Conservation (phyloP, 2,329 filamentous ascomycete species). For the Fusarium sp. region DNA sequence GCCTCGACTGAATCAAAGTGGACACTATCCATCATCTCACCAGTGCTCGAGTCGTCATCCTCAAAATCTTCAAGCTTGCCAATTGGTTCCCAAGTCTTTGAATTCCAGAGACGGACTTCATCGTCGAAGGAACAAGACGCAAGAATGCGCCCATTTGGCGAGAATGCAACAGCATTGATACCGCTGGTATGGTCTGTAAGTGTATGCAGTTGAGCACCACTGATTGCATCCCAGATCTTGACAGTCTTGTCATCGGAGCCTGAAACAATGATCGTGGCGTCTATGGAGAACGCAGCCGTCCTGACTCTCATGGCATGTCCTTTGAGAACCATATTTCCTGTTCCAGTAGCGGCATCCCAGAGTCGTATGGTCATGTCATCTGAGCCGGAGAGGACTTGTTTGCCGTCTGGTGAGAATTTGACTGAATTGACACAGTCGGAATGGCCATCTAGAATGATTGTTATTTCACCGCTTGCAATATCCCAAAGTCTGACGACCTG, state of each 20-base stretch:
- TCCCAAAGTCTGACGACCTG: not conserved
- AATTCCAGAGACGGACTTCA: not conserved
- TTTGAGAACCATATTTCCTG: not conserved
- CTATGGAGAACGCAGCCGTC: not conserved
- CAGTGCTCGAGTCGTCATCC: not conserved
- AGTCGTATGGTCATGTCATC: constrained; percentile 1
- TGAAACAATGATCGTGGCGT: not conserved
- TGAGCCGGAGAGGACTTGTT: not conserved
- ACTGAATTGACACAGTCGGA: not conserved
- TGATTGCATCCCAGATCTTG: not conserved
- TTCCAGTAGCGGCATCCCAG: not conserved
- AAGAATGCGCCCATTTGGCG: not conserved
- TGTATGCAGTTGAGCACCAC: not conserved
- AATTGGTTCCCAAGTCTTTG: not conserved
- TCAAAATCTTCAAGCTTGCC: constrained; percentile 4
- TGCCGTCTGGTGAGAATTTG: not conserved
- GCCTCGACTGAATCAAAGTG: not conserved
- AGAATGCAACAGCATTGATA: constrained; percentile 2
- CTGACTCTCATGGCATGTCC: not conserved
- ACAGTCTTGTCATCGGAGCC: constrained; percentile 1
- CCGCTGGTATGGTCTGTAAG: not conserved
- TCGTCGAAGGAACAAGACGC: constrained; percentile 3
- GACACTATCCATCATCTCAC: constrained; percentile 8
- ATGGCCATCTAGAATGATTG: not conserved
- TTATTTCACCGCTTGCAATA: not conserved